Conservation (phyloP, 2,329 filamentous ascomycete species). For the Ceratocystis colombiana region DNA sequence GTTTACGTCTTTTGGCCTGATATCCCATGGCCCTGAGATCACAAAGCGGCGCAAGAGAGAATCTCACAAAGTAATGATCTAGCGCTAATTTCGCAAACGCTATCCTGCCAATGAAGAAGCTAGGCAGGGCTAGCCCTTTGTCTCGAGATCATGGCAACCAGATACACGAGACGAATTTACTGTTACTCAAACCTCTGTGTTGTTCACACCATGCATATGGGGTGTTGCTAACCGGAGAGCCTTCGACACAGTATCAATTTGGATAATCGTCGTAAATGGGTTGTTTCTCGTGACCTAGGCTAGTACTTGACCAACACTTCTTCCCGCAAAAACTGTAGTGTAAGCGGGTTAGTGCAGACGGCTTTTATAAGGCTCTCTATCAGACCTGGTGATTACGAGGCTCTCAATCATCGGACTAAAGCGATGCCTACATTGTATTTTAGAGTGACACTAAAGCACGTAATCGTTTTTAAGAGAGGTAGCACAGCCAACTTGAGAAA, state of each 20-base stretch:
- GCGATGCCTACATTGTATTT: slow-evolving; percentile 48
- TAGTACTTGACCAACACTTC: not conserved
- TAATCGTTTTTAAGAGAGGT: too few species aligned
- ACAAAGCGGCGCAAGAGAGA: slow-evolving; percentile 53
- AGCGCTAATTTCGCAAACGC: not conserved
- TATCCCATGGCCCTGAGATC: slow-evolving; percentile 46
- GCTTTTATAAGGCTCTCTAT: slow-evolving; percentile 34
- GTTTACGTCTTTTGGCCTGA: slow-evolving; percentile 51
- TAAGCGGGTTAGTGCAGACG: not conserved
- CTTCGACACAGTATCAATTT: not conserved
- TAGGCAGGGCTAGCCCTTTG: not conserved
- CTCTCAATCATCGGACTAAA: slow-evolving; percentile 53
- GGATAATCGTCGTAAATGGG: not conserved
- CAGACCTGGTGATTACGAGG: slow-evolving; percentile 50
- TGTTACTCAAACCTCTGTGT: not conserved
- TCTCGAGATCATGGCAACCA: not conserved
- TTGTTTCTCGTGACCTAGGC: not conserved
- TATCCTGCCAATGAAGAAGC: not conserved
- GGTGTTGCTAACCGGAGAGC: slow-evolving; percentile 1
- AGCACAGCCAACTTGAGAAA: not conserved
- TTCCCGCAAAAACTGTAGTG: not conserved
- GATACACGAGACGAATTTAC: not conserved
- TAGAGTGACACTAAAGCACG: not conserved
- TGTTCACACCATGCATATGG: slow-evolving; percentile 11
- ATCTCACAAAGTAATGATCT: slow-evolving; percentile 9